phyloP scores from a whole-genome alignment of 1,284 basidiomycete genomes.

The Cutaneotrichosporon sp. region DNA sequence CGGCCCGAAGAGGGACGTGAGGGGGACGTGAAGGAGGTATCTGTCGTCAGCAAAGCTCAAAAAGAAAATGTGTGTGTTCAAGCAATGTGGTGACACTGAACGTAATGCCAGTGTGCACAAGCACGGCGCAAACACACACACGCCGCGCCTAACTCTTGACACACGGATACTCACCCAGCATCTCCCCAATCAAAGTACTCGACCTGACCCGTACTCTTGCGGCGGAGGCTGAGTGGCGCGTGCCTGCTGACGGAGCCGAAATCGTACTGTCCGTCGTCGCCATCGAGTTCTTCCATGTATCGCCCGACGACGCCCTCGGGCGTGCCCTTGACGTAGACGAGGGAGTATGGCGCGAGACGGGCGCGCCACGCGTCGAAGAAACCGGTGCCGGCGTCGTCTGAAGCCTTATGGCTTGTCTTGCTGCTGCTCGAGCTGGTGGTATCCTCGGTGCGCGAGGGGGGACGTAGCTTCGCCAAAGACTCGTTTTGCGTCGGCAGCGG shows the following conservation, averaged over 20 bases:
- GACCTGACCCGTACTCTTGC: conserved; percentile 17
- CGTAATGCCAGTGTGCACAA: no score
- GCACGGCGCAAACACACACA: not conserved
- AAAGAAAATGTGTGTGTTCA: no score
- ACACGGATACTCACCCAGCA: conserved; percentile 39
- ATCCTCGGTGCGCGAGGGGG: conserved; percentile 1
- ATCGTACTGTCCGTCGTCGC: conserved; percentile 39
- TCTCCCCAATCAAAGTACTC: conserved; percentile 39
- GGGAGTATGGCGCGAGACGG: conserved; percentile 30
- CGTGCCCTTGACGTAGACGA: conserved; percentile 38
- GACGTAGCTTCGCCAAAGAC: conserved; percentile 27
- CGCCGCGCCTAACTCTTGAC: not conserved
- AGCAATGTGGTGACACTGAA: no score
- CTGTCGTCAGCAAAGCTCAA: conserved; percentile 19
- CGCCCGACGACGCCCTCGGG: conserved; percentile 41
- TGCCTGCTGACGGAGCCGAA: conserved; percentile 32
- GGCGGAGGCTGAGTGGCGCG: conserved; percentile 11
- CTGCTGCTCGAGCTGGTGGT: not conserved
- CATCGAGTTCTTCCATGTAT: conserved; percentile 45
- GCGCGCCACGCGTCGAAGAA: conserved; percentile 28
- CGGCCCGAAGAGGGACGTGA: conserved; percentile 33
- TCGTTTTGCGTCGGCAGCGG: conserved; percentile 21
- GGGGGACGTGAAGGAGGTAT: conserved; percentile 33
- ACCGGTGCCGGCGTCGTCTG: not conserved
- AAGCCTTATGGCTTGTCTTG: not conserved